Percentiles rank a stretch among this genome's conserved stretches.
These are phyloP conservation scores for Atalantia buxifolia DNA, from an alignment of 345 rosid species.

Conservation along the genomic window DNA sequence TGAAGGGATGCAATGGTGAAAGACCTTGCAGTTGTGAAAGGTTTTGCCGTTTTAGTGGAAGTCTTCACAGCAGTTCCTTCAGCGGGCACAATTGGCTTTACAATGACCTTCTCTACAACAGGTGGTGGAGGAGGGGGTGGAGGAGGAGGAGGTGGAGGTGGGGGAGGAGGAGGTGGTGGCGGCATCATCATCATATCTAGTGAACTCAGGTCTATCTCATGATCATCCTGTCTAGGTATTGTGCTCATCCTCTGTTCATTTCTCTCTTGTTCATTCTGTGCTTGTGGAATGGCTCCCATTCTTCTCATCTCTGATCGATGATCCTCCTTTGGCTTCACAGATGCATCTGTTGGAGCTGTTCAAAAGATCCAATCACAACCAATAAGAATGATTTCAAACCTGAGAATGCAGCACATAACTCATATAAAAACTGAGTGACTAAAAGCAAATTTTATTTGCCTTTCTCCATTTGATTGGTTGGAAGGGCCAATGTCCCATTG, in stretches of 20 bases:
- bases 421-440: neutral
- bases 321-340: constrained; percentile 30
- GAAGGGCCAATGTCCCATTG: constrained; percentile 33
- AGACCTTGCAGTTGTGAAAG: constrained; percentile 57
- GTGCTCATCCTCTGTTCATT: constrained; percentile 29
- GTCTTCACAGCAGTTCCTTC: constrained; percentile 44
- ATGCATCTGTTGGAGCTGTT: constrained; percentile 53
- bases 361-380: constrained; percentile 6
- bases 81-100: constrained; percentile 46
- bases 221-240: constrained; percentile 40
- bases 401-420: neutral
- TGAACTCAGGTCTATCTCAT: constrained; percentile 55
- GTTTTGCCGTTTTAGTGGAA: constrained; percentile 39
- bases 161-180: constrained; percentile 46
- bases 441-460: constrained; percentile 35
- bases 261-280: constrained; percentile 42
- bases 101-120: constrained; percentile 47
- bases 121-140: constrained; percentile 53
- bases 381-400: constrained; percentile 4
- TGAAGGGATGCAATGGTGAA: constrained; percentile 95
- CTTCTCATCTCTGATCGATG: constrained; percentile 31
- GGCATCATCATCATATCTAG: constrained; percentile 38
- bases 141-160: constrained; percentile 35
- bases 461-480: constrained; percentile 56
- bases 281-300: constrained; percentile 47